Base-by-base conservation (phyloP, 1,284 basidiomycete genomes). In the Meira miltonrushii region DNA sequence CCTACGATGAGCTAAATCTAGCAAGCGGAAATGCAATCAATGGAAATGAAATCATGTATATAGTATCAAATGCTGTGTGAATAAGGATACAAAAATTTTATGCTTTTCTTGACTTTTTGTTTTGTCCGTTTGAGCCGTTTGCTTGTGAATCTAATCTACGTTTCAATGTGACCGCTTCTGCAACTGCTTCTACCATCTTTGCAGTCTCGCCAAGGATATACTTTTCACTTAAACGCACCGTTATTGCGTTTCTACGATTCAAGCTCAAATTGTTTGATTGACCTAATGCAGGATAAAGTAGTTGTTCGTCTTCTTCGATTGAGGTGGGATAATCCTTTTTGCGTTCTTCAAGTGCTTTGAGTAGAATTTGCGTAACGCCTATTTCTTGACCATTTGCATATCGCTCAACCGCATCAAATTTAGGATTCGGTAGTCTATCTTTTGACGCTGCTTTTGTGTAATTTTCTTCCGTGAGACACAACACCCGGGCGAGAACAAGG, bases 371-470 rank as follows among this genome's bases (percentile, higher is more conserved):
- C 19, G 63, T 59, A 2, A 63, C 52, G 8, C 57, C 44, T 6
- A 67, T 41, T 5, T 52, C 58, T 23, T 28, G 25, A 39, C 68
- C 71, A 48, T 25, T 21, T n/a, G 4, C 25, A 25, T 66, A 57
- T 39, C 63, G 61, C 19, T 71, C 71, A 2, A 61, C 53, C 0
- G 73, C 70, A 56, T 88, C 86, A 1, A 86, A 66, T 57, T 84
- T 87, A 0, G 88, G 83, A 70, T 88, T 90, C 0, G 94, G 93
- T 2, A 88, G 82, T 71, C 88, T 91, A 38, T 85, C 84, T 76
- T 88, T 93, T 37, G 80, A 79, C 59, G 81, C 81, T 0, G 83
- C 81, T 62, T 84, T 85, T 43, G 82, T 80, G 84, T 88, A 94
- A 48, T 90, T 87, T 0, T 80, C 75, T 1, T 80, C 65, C 1